Evolutionary conservation across 2,329 filamentous ascomycete genomes (phyloP).

Genomic region (Beauveria sp.): DNA sequence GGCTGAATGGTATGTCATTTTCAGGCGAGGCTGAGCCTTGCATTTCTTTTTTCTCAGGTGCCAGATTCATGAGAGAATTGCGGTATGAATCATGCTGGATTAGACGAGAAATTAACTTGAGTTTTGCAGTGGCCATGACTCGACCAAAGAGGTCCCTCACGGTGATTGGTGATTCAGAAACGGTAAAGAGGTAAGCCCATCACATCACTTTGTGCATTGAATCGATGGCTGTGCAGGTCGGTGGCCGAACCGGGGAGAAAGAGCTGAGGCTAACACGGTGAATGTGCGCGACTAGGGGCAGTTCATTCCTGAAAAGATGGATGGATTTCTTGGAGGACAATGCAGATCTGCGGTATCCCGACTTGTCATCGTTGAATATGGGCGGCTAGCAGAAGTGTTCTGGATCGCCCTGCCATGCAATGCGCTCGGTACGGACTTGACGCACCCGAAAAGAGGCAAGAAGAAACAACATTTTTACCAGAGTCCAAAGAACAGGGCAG

Average conservation of each 20-base stretch:
- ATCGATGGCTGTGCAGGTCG: too few relatives aligned
- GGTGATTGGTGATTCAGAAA: constrained; percentile 90
- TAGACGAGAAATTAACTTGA: not conserved
- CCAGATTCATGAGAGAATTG: not conserved
- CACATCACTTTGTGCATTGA: constrained; percentile 4
- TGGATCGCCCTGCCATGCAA: too few relatives aligned
- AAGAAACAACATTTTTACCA: too few relatives aligned
- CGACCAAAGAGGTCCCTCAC: constrained; percentile 84
- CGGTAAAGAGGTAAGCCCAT: constrained; percentile 68
- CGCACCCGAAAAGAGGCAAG: too few relatives aligned
- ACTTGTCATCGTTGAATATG: constrained; percentile 38
- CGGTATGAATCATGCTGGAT: not conserved
- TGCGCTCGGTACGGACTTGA: too few relatives aligned
- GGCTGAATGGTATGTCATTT: constrained; percentile 70
- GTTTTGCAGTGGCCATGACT: constrained; percentile 89
- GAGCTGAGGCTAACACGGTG: not conserved
- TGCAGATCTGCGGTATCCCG: constrained; percentile 83
- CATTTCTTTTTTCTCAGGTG: not conserved
- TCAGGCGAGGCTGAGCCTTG: constrained; percentile 3
- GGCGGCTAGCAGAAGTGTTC: not conserved
- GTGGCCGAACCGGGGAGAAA: not conserved
- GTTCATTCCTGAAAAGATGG: constrained; percentile 79
- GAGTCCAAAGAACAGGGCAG: too few relatives aligned
- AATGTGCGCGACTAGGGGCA: constrained; percentile 52
- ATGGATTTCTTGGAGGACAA: constrained; percentile 87